Conservation (phyloP, 2,329 filamentous ascomycete species). For the Ophiocordyceps unilateralis region DNA sequence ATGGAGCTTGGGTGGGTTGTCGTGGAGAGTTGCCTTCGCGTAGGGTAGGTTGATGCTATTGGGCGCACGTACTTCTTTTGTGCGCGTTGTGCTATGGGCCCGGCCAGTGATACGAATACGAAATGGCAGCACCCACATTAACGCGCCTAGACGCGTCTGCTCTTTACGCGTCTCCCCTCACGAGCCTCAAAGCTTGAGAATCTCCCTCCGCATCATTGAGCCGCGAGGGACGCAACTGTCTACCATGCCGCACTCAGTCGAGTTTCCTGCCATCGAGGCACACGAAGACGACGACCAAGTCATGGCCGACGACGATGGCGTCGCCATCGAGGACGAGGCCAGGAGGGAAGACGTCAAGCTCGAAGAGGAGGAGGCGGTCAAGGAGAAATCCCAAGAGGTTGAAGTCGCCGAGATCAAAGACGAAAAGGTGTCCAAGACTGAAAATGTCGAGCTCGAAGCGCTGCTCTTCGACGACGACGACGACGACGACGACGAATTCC, state of each 20-base stretch:
- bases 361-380: background rate
- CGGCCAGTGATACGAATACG: too few species aligned
- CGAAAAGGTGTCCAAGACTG: background rate
- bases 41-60: too few species aligned
- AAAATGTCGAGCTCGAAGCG: slow-evolving; percentile 37
- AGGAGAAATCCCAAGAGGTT: background rate
- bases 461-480: slow-evolving; percentile 41
- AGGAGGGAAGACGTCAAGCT: background rate
- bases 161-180: too few species aligned
- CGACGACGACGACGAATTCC: slow-evolving; percentile 37
- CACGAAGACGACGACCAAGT: background rate
- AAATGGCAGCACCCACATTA: too few species aligned
- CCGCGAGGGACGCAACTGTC: too few species aligned
- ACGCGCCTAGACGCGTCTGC: too few species aligned
- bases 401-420: background rate
- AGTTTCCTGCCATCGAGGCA: background rate
- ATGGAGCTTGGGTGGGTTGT: too few species aligned
- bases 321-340: background rate
- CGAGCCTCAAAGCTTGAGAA: too few species aligned
- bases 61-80: too few species aligned
- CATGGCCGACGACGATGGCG: background rate
- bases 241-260: background rate
- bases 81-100: too few species aligned
- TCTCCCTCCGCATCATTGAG: too few species aligned
- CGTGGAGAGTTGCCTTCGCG: too few species aligned